Evolutionary conservation across 2,329 filamentous ascomycete genomes (phyloP).

Genomic region (Clonostachys rhizophaga): DNA sequence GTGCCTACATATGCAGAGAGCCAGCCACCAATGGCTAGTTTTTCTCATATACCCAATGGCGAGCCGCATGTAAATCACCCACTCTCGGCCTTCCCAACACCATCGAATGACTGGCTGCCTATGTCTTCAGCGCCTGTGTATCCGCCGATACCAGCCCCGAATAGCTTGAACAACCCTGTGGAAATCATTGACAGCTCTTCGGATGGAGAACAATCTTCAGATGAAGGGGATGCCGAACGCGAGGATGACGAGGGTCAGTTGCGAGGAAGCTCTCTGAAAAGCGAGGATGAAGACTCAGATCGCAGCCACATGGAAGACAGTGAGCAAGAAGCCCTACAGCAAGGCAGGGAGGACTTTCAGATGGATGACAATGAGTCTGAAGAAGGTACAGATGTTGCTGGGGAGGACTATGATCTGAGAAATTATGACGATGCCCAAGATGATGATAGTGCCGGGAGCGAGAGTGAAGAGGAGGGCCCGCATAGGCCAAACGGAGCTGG

Average conservation of each 20-base stretch:
- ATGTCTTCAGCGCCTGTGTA: neutral
- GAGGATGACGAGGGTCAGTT: constrained; percentile 1
- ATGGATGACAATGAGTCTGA: constrained; percentile 12
- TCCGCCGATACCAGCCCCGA: neutral
- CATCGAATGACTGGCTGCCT: neutral
- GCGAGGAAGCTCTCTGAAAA: neutral
- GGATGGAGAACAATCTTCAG: neutral
- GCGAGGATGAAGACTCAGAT: constrained; percentile 4
- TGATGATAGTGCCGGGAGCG: constrained; percentile 18
- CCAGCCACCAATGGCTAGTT: neutral
- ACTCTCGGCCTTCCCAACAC: too few relatives aligned
- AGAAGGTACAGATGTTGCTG: constrained; percentile 17
- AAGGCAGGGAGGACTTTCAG: neutral
- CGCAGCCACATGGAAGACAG: constrained; percentile 5
- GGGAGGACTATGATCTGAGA: constrained; percentile 25
- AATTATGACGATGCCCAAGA: constrained; percentile 22
- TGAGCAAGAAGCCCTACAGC: neutral
- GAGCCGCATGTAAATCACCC: neutral
- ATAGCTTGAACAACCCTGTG: constrained; percentile 1
- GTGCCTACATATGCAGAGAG: too few relatives aligned
- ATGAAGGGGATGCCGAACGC: neutral
- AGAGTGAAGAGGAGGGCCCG: constrained; percentile 19
- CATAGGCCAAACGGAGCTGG: constrained; percentile 18
- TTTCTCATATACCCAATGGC: neutral
- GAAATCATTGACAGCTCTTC: constrained; percentile 6